Percentiles rank a stretch among this genome's conserved stretches.
These are phyloP conservation scores for Galeopsis tetrahit DNA, from an alignment of 257 asterid genomes.

Conservation along the genomic window DNA sequence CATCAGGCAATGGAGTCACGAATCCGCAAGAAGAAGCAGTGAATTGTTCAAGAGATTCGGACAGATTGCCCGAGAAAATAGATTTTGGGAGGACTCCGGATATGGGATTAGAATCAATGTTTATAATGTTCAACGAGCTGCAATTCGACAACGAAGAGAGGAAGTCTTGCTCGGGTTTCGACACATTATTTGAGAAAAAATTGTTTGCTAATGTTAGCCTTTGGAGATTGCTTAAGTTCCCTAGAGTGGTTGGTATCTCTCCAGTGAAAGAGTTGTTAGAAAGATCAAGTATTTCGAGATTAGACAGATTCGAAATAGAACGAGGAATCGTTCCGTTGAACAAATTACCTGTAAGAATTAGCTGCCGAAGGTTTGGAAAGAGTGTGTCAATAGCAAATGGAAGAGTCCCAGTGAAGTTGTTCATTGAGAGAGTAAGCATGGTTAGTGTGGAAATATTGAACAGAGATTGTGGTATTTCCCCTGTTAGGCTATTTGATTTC, in stretches of 20 bases:
- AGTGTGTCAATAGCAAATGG: background rate
- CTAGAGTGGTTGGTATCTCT: slow-evolving; percentile 1
- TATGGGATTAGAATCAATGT: background rate
- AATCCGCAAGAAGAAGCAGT: background rate
- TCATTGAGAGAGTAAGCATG: background rate
- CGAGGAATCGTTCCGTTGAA: background rate
- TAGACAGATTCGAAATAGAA: background rate
- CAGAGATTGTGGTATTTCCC: background rate
- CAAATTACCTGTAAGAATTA: background rate
- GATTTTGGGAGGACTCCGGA: slow-evolving; percentile 15
- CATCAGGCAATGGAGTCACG: background rate
- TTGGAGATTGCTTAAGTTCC: background rate
- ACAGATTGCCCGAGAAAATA: background rate
- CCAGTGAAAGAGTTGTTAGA: slow-evolving; percentile 1
- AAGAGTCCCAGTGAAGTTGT: background rate
- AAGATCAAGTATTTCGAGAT: background rate
- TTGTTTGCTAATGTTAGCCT: background rate
- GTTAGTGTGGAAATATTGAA: background rate
- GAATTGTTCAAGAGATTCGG: background rate
- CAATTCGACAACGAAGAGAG: slow-evolving; percentile 11
- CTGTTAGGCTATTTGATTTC: background rate
- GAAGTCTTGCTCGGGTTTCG: slow-evolving; percentile 15
- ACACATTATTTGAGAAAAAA: background rate
- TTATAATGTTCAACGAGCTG: background rate
- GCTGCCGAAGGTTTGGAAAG: background rate